Conservation (phyloP, 768 basidiomycete genomes). For the Hygrophorus pudorinus region DNA sequence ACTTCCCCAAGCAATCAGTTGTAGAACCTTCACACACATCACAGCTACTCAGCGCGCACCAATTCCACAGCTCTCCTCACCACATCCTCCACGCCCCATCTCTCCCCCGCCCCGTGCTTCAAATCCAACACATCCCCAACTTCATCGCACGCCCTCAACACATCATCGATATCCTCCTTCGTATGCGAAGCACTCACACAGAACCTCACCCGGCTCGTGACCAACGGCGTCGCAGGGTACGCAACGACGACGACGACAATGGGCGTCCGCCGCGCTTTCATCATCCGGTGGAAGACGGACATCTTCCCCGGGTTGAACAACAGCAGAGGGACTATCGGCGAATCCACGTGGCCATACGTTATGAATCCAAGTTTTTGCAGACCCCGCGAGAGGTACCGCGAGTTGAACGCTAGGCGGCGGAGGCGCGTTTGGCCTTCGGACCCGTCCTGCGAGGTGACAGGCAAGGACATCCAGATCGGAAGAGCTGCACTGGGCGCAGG, state of each 20-base stretch:
- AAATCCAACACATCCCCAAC: slow-evolving; percentile 84
- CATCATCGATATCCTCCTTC: slow-evolving; percentile 87
- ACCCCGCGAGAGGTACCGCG: slow-evolving; percentile 81
- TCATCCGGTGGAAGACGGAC: slow-evolving; percentile 83
- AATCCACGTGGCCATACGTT: slow-evolving; percentile 84
- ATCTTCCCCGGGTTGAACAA: slow-evolving; percentile 93
- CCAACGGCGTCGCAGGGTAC: slow-evolving; percentile 84
- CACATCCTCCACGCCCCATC: slow-evolving; percentile 76
- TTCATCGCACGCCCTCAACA: slow-evolving; percentile 85
- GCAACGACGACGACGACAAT: slow-evolving; percentile 86
- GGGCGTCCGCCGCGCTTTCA: slow-evolving; percentile 70
- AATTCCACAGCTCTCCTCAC: slow-evolving; percentile 65
- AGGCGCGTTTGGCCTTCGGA: slow-evolving; percentile 76
- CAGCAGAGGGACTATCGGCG: slow-evolving; percentile 88
- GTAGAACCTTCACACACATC: too few species aligned
- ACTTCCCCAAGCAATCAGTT: too few species aligned
- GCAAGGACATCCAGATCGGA: slow-evolving; percentile 73
- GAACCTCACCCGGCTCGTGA: slow-evolving; percentile 84
- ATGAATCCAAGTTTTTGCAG: slow-evolving; percentile 93
- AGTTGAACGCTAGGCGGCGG: slow-evolving; percentile 88
- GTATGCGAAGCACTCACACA: slow-evolving; percentile 94
- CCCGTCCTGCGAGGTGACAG: slow-evolving; percentile 66
- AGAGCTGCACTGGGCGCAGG: slow-evolving; percentile 55
- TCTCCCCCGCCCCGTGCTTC: slow-evolving; percentile 63
- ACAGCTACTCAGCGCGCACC: slow-evolving; percentile 25